These are phyloP conservation scores for Porphyrellus cyaneotinctus DNA, from an alignment of 768 basidiomycete species.

Conservation along the genomic window DNA sequence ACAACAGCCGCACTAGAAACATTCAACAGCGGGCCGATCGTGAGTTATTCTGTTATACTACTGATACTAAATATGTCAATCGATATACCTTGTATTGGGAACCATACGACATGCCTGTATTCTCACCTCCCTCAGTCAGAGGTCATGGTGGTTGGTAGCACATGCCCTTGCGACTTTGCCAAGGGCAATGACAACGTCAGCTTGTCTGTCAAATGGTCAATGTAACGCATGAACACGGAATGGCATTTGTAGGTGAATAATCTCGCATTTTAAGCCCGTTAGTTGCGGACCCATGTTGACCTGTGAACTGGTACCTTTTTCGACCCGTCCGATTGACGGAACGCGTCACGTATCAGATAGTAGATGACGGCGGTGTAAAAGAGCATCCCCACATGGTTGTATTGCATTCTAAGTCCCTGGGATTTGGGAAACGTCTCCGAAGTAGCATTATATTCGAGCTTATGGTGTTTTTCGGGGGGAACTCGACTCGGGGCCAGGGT, in stretches of 20 bases:
- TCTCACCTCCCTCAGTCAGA: conserved; percentile 12
- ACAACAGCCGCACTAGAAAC: conserved; percentile 6
- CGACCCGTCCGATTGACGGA: conserved; percentile 2
- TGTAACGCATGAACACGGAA: conserved; percentile 6
- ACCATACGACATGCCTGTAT: conserved; percentile 18
- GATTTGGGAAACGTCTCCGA: not conserved
- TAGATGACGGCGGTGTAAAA: conserved; percentile 5
- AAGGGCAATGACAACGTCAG: not conserved
- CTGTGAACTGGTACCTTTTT: conserved; percentile 14
- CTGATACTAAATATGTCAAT: conserved; percentile 17
- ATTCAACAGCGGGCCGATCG: conserved; percentile 10
- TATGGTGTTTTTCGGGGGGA: conserved; percentile 4
- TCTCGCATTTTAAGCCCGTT: not conserved
- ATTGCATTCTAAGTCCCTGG: conserved; percentile 12
- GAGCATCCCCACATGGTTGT: conserved; percentile 23
- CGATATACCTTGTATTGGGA: conserved; percentile 26
- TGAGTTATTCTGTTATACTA: conserved; percentile 16
- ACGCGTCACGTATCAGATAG: conserved; percentile 6
- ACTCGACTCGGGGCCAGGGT: conserved; percentile 1
- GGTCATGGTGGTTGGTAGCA: not conserved
- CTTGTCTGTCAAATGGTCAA: conserved; percentile 1
- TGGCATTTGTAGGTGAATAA: not conserved
- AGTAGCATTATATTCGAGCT: not conserved
- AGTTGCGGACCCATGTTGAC: conserved; percentile 6
- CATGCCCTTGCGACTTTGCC: not conserved